Evolutionary conservation across 305 asterid genomes (phyloP).

Genomic region (Rubia tinctorum): DNA sequence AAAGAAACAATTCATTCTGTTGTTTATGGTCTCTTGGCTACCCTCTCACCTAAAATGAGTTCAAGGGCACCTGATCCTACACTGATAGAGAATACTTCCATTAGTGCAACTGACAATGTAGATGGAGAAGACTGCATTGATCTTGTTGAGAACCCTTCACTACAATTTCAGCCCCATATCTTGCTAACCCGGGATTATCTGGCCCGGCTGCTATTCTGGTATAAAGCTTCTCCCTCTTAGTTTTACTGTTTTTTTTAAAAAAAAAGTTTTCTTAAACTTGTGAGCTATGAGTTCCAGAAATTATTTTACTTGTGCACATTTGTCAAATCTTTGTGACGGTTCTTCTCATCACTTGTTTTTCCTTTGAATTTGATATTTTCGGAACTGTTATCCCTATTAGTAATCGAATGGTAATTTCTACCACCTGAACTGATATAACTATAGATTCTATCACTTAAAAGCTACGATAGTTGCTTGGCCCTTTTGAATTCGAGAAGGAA

Average conservation of each 20-base stretch:
- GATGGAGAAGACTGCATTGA: conserved; percentile 65
- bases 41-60: conserved; percentile 92
- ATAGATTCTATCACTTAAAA: neutral
- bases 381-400: neutral
- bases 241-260: neutral
- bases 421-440: neutral
- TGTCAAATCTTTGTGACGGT: neutral
- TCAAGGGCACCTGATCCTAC: conserved; percentile 60
- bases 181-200: conserved; percentile 82
- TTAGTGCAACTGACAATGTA: conserved; percentile 42
- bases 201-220: conserved; percentile 89
- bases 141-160: conserved; percentile 80
- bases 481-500: neutral
- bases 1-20: conserved; percentile 72
- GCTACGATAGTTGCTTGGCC: neutral
- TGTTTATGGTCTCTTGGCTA: conserved; percentile 88
- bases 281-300: neutral
- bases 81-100: conserved; percentile 30
- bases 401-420: neutral
- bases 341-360: neutral
- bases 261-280: neutral
- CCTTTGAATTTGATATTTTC: neutral
- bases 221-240: neutral
- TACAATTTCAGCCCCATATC: conserved; percentile 84
- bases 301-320: neutral